Evolutionary conservation across 2,329 filamentous ascomycete genomes (phyloP).

Genomic region (Rugonectria rugulosa): DNA sequence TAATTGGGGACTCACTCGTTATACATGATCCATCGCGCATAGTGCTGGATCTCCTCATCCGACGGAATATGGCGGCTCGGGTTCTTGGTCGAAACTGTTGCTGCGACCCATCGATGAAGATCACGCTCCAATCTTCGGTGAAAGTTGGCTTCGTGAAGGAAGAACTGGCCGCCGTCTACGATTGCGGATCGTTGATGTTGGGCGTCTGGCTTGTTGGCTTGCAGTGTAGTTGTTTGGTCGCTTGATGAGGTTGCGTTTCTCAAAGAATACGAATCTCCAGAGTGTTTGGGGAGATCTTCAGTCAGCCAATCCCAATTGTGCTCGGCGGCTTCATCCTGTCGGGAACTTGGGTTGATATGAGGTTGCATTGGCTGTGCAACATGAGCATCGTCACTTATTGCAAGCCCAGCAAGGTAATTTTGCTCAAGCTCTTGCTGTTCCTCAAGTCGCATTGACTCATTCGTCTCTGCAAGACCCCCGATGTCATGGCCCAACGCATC

Average conservation of each 20-base stretch:
- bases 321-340: background rate
- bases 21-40: constrained; percentile 38
- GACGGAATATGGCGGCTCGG: constrained; percentile 32
- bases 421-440: background rate
- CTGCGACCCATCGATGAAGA: constrained; percentile 33
- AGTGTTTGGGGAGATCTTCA: background rate
- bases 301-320: background rate
- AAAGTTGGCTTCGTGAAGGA: constrained; percentile 38
- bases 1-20: constrained; percentile 31
- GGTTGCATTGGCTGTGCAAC: background rate
- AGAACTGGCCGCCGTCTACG: constrained; percentile 11
- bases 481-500: background rate
- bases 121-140: constrained; percentile 34
- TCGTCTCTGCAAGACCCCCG: background rate
- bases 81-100: constrained; percentile 37
- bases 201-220: background rate
- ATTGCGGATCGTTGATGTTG: background rate
- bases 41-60: constrained; percentile 38
- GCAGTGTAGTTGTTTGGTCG: background rate
- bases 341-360: background rate
- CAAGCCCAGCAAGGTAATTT: background rate
- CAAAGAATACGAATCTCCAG: background rate
- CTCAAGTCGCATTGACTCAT: too few species aligned
- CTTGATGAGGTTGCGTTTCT: background rate
- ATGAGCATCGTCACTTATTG: background rate